Evolutionary conservation across 2,329 filamentous ascomycete species (phyloP), one percentile per base, ranked within the genome.

Genomic region (Fusarium continuum): DNA sequence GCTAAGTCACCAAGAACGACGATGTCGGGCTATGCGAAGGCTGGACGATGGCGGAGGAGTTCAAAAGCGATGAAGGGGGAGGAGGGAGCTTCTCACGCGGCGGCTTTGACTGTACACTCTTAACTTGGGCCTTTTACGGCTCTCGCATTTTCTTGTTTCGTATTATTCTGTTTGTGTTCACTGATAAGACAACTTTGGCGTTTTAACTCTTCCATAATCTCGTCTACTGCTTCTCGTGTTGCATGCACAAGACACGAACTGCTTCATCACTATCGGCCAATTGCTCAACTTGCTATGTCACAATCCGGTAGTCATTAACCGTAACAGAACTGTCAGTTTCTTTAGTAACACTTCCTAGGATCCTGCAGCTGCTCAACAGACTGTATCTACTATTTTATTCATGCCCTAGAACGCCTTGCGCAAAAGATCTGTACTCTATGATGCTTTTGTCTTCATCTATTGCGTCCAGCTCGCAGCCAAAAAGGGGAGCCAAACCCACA

Each of bases 31-130:
- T 41, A 28, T 29, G 35, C 29, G 39, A n/a, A 28, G 52, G 49
- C n/a, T 16, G 47, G 39, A 52, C 16, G 47, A 20, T 34, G 45
- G 53, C 31, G 31, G 35, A 22, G 50, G 53, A 51, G 54, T 51
- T 52, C 38, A 55, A 69, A 65, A 61, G 48, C 53, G 46, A 53
- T 48, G 58, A 35, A 44, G 13, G 45, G 38, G 57, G 38, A 26
- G 35, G 38, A 44, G 19, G 57, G 22, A 35, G 53, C 52, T 61
- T 65, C 52, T 41, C 39, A 55, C 32, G 57, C 53, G 51, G 55
- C 43, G 41, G 43, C 55, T 60, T 61, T 64, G 65, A 67, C 55
- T 70, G 67, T 70, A 69, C 54, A 70, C 67, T 70, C 63, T 60
- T 56, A 61, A 50, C 60, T 70, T 48, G 63, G 44, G 64, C 55